These are phyloP conservation scores for Byssochlamys sp. DNA, from an alignment of 2,329 filamentous ascomycete genomes.

Conservation along the genomic window DNA sequence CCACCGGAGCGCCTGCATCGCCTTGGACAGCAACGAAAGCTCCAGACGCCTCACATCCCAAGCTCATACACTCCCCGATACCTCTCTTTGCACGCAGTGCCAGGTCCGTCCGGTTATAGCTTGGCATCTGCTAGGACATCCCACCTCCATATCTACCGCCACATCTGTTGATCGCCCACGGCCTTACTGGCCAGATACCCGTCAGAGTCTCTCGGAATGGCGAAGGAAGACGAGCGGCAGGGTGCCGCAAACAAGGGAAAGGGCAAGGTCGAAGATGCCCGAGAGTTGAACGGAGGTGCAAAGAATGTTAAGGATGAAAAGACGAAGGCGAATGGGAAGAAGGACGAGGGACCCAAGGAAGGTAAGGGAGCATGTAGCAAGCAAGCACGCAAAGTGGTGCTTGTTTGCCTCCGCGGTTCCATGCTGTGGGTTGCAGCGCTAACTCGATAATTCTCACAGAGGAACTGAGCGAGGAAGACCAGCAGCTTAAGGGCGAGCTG, in stretches of 20 bases:
- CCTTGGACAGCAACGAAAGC: conserved; percentile 11
- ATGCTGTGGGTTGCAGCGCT: conserved; percentile 21
- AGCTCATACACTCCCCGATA: not conserved
- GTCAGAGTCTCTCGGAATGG: conserved; percentile 51
- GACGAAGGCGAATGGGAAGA: conserved; percentile 57
- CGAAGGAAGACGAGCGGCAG: conserved; percentile 81
- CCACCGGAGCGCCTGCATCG: conserved; percentile 8
- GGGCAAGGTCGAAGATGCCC: conserved; percentile 69
- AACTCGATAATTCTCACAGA: conserved; percentile 47
- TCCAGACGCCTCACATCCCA: conserved; percentile 2
- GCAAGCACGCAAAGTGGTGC: not conserved
- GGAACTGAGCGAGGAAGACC: conserved; percentile 94
- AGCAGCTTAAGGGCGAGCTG: conserved; percentile 94
- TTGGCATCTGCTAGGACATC: not conserved
- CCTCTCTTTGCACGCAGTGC: not conserved
- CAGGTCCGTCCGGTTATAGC: not conserved
- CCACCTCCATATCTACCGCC: not conserved
- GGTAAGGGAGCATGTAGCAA: conserved; percentile 34
- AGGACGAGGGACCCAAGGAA: conserved; percentile 59
- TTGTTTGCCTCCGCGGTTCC: not conserved
- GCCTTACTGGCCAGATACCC: conserved; percentile 22
- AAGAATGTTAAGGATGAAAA: conserved; percentile 58
- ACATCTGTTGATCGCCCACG: conserved; percentile 7
- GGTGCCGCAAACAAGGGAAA: conserved; percentile 89
- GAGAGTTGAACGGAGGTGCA: conserved; percentile 50